A percentile compares a stretch with the other conserved stretches of the same genome.
Evolutionary conservation across 2,329 filamentous ascomycete genomes (phyloP).

Genomic region (Pseudogymnoascus sp.): DNA sequence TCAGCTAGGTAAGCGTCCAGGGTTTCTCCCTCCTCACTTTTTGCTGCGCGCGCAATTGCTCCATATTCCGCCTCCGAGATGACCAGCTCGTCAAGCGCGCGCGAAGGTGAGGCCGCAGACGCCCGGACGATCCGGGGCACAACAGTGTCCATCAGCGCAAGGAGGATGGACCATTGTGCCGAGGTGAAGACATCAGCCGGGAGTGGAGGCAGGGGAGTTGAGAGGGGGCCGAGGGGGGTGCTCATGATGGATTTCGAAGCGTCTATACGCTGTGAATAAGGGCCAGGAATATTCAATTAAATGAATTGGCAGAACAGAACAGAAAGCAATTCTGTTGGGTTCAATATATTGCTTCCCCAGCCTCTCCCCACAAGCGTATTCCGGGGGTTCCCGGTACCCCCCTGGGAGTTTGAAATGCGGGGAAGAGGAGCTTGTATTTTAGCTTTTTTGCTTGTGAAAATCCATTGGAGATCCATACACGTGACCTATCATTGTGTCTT

Average conservation of each 20-base stretch:
- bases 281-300: not conserved
- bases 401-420: not conserved
- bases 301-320: not conserved
- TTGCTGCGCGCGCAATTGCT: slow-evolving; percentile 31
- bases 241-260: not conserved
- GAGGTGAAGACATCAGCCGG: slow-evolving; percentile 35
- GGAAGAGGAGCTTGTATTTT: not conserved
- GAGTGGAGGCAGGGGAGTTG: slow-evolving; percentile 22
- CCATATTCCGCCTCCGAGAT: slow-evolving; percentile 44
- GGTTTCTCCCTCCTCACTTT: slow-evolving; percentile 28
- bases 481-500: not conserved
- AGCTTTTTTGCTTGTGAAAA: not conserved
- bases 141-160: slow-evolving; percentile 48
- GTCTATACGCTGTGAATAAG: not conserved
- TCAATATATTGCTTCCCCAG: not conserved
- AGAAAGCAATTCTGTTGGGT: not conserved
- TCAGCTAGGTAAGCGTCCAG: slow-evolving; percentile 47
- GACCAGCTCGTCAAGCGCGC: slow-evolving; percentile 14
- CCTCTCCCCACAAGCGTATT: not conserved
- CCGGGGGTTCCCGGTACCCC: not conserved
- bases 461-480: not conserved
- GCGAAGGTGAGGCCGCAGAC: slow-evolving; percentile 34
- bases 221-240: slow-evolving; percentile 15
- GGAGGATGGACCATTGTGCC: slow-evolving; percentile 46
- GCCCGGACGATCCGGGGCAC: slow-evolving; percentile 49